These are phyloP conservation scores for Xylariaceae sp. DNA, from an alignment of 2,329 filamentous ascomycete genomes.

Conservation along the genomic window DNA sequence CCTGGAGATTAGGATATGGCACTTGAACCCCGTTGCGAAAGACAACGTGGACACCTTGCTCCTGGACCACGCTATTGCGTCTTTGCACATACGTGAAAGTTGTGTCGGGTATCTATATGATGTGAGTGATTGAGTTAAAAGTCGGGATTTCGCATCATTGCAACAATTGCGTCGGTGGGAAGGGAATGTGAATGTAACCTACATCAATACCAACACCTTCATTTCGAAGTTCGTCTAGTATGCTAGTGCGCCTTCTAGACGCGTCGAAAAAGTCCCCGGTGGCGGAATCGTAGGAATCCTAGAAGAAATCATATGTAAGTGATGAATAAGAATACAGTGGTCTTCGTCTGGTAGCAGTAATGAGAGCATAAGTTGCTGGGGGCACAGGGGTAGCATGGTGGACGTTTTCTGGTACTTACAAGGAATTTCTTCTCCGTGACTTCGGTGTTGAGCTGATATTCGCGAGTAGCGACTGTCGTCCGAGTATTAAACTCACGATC, in stretches of 20 bases:
- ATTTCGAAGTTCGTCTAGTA: conserved; percentile 27
- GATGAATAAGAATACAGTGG: conserved; percentile 5
- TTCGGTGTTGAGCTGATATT: conserved; percentile 34
- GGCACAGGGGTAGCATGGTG: conserved; percentile 3
- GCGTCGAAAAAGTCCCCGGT: conserved; percentile 31
- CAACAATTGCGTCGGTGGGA: no score
- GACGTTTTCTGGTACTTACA: conserved; percentile 33
- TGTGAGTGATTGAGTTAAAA: no score
- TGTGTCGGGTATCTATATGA: conserved; percentile 24
- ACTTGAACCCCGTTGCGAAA: conserved; percentile 31
- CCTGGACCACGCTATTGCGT: conserved; percentile 20
- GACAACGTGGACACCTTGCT: conserved; percentile 27
- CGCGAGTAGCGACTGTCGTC: conserved; percentile 31
- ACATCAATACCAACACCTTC: conserved; percentile 28
- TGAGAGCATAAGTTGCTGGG: conserved; percentile 7
- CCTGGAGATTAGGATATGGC: conserved; percentile 31
- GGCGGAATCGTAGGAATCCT: conserved; percentile 29
- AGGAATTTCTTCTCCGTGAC: conserved; percentile 40
- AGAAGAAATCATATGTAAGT: conserved; percentile 19
- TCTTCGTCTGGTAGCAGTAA: conserved; percentile 6
- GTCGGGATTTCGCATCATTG: no score
- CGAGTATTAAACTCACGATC: conserved; percentile 34
- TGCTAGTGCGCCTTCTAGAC: conserved; percentile 25
- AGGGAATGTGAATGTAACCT: conserved; percentile 14
- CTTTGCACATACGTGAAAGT: conserved; percentile 27